Percentiles rank a stretch among this genome's conserved stretches.
phyloP scores from a whole-genome alignment of 495 filamentous ascomycete species.

The Ramalina peruviana region DNA sequence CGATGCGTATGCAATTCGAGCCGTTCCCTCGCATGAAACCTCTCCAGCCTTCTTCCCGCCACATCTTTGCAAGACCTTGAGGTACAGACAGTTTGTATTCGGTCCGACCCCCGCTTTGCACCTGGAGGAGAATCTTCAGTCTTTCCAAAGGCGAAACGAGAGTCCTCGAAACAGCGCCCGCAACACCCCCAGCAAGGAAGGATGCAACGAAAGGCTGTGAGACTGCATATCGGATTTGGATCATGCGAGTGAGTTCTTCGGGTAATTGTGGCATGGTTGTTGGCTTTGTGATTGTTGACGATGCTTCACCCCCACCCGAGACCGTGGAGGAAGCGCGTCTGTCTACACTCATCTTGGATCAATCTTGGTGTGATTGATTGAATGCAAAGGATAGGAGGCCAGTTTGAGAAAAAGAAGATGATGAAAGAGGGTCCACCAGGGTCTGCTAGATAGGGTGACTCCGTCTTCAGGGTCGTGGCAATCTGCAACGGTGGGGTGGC shows the following conservation, averaged over 20 bases:
- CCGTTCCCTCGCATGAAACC: conserved; percentile 96
- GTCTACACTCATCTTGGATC: conserved; percentile 11
- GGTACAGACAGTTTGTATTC: conserved; percentile 86
- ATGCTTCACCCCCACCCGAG: not conserved
- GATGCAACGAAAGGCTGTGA: conserved; percentile 75
- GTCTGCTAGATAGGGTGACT: too few species aligned
- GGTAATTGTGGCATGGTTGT: conserved; percentile 1
- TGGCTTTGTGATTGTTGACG: not conserved
- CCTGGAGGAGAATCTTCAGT: conserved; percentile 91
- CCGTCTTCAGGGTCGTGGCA: too few species aligned
- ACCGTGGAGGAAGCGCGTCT: conserved; percentile 2
- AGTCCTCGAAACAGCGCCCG: conserved; percentile 91
- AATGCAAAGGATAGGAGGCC: not conserved
- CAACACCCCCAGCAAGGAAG: conserved; percentile 90
- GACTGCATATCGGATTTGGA: conserved; percentile 34
- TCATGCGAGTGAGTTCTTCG: conserved; percentile 11
- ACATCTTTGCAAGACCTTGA: conserved; percentile 86
- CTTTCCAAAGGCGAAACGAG: conserved; percentile 93
- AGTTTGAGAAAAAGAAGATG: not conserved
- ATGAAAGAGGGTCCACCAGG: too few species aligned
- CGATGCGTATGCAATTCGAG: conserved; percentile 94
- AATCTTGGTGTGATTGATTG: not conserved
- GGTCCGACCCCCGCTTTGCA: conserved; percentile 78
- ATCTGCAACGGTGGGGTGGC: too few species aligned
- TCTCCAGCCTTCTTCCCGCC: conserved; percentile 87